Base-by-base conservation (phyloP, 495 filamentous ascomycete genomes). In the Aspergillus incahuasiensis region DNA sequence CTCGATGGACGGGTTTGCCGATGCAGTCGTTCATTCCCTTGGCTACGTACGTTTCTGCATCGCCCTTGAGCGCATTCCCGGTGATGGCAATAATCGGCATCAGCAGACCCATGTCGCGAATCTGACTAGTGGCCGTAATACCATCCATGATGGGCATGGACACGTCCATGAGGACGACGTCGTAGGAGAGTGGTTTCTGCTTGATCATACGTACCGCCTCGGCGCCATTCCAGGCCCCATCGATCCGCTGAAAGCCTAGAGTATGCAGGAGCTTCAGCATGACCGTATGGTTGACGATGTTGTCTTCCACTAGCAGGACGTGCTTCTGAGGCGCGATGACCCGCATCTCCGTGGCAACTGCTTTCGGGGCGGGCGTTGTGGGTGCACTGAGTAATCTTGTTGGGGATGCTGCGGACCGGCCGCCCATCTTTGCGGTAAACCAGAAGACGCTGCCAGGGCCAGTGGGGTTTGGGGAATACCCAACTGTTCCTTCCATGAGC, bases 401-500 rank as follows among this genome's bases (percentile, higher is more conserved):
- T 4, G 25, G 24, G 6, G 41, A 16, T 16, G 20, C 42, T 59
- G 53, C 28, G 77, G 64, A 42, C 0, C 18, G 52, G 52, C 79
- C 79, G 24, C 66, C 67, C 64, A 86, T 75, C 18, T 73, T 75
- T 4, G 72, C 72, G 0, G 78, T 80, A 32, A 86, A 78, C 81
- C 81, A 85, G 55, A 86, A 87, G 5, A 82, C 57, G 63, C 80
- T 84, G 5, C 84, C 84, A 2, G 64, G 65, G 1, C 67, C 71
- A 1, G 74, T 69, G 0, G 75, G 74, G 52, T 86, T 86, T 0
- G 80, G 72, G 3, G 71, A 72, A 53, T 82, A 81, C 0, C 75
- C 76, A 41, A 96, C 91, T 7, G 78, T 68, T 3, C 91, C 91
- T 39, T 84, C 81, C 91, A 96, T 95, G 6, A 95, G 70, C 52